These are phyloP conservation scores for Entomortierella parvispora DNA, from an alignment of 192 early-diverging fungal genomes.

Conservation along the genomic window DNA sequence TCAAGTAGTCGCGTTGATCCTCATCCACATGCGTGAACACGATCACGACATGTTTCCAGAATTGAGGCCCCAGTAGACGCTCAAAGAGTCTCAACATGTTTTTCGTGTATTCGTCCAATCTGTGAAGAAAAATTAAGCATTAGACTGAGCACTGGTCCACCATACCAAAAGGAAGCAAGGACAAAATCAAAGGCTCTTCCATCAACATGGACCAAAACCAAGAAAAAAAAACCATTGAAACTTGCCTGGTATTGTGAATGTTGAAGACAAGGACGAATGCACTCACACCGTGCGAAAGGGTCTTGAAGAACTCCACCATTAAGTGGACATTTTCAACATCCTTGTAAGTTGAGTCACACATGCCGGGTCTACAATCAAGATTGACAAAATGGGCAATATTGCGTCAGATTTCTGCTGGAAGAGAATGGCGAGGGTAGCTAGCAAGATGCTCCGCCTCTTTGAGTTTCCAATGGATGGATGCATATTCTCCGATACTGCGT, in stretches of 20 bases:
- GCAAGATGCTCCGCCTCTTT: too few relatives aligned
- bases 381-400: not conserved
- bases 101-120: slow-evolving; percentile 64
- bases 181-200: slow-evolving; percentile 6
- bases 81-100: slow-evolving; percentile 62
- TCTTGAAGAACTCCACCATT: slow-evolving; percentile 63
- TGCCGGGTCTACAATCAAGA: slow-evolving; percentile 47
- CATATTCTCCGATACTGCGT: too few relatives aligned
- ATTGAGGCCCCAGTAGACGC: slow-evolving; percentile 56
- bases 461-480: too few relatives aligned
- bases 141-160: too few relatives aligned
- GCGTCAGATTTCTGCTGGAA: not conserved
- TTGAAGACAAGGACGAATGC: slow-evolving; percentile 64
- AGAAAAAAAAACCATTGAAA: too few relatives aligned
- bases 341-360: slow-evolving; percentile 56
- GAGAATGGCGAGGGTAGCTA: not conserved
- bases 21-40: slow-evolving; percentile 67
- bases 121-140: slow-evolving; percentile 8
- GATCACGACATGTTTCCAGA: slow-evolving; percentile 64
- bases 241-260: slow-evolving; percentile 61
- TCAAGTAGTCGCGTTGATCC: slow-evolving; percentile 55
- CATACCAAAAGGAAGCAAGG: too few relatives aligned
- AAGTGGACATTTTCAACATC: slow-evolving; percentile 58
- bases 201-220: too few relatives aligned
- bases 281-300: slow-evolving; percentile 60